A percentile compares a stretch with the other conserved stretches of the same genome.
These are phyloP conservation scores for Ascoidea asiatica DNA, from an alignment of 805 yeast genomes.

Conservation along the genomic window DNA sequence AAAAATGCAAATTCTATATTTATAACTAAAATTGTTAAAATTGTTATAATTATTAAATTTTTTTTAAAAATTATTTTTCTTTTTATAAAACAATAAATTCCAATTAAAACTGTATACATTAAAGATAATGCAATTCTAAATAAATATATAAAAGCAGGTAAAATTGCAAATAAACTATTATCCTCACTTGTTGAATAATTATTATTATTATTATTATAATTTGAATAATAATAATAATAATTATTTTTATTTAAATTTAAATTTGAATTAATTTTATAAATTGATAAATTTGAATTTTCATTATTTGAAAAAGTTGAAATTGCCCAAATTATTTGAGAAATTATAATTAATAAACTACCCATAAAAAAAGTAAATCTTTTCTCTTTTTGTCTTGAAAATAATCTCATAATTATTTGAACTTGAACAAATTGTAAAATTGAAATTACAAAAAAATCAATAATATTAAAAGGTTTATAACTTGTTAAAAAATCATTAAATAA, in stretches of 20 bases:
- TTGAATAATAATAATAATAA: too few relatives aligned
- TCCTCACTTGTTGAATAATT: slow-evolving; percentile 14
- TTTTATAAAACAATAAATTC: slow-evolving; percentile 40
- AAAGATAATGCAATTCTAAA: slow-evolving; percentile 60
- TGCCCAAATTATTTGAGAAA: slow-evolving; percentile 60
- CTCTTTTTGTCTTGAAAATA: slow-evolving; percentile 56
- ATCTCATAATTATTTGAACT: slow-evolving; percentile 55
- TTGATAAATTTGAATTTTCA: slow-evolving; percentile 13
- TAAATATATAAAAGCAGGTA: slow-evolving; percentile 65
- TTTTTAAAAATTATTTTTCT: slow-evolving; percentile 35
- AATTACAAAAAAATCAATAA: slow-evolving; percentile 45
- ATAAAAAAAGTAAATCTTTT: slow-evolving; percentile 45
- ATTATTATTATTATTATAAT: not conserved
- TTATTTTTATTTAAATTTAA: too few relatives aligned
- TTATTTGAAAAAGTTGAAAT: slow-evolving; percentile 34
- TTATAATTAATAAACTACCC: slow-evolving; percentile 38
- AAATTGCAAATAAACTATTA: slow-evolving; percentile 36
- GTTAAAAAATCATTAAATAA: slow-evolving; percentile 30
- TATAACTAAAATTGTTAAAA: slow-evolving; percentile 39
- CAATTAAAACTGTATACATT: slow-evolving; percentile 51
- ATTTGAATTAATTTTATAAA: slow-evolving; percentile 4
- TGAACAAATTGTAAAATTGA: slow-evolving; percentile 51
- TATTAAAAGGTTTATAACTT: slow-evolving; percentile 29
- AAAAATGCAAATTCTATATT: slow-evolving; percentile 56
- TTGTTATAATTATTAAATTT: slow-evolving; percentile 38